A percentile compares a stretch with the other conserved stretches of the same genome.
Conservation (phyloP, 768 basidiomycete species). For the Daedaleopsis sinensis region DNA sequence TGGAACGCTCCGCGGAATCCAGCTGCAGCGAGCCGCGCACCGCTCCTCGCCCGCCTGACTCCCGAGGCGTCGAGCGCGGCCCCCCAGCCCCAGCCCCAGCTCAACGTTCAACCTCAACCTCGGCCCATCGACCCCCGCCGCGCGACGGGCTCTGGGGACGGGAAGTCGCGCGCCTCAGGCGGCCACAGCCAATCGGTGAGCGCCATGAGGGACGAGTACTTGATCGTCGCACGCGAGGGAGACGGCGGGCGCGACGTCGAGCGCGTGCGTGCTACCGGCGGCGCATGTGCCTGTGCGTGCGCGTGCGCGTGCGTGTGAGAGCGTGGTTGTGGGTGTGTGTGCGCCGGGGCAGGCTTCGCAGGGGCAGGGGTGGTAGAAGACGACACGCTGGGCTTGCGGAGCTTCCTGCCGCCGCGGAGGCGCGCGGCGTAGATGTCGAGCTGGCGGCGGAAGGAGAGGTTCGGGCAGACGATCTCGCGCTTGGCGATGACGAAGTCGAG, state of each 20-base stretch:
- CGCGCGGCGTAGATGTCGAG: constrained; percentile 41
- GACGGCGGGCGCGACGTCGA: background rate
- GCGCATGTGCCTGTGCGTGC: too few relatives aligned
- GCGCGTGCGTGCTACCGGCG: too few relatives aligned
- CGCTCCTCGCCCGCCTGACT: background rate
- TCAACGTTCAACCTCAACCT: too few relatives aligned
- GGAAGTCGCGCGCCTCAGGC: background rate
- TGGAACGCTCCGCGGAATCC: background rate
- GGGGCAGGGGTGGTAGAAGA: too few relatives aligned
- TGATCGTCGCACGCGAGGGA: constrained; percentile 4
- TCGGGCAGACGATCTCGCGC: constrained; percentile 66
- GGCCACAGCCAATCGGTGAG: background rate
- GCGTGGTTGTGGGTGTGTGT: too few relatives aligned
- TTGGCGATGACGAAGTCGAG: constrained; percentile 56
- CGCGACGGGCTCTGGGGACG: background rate
- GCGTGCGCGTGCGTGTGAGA: too few relatives aligned
- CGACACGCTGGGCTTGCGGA: background rate
- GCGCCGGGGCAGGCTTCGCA: too few relatives aligned
- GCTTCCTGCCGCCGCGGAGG: constrained; percentile 12
- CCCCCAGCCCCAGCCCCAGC: too few relatives aligned
- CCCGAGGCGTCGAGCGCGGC: too few relatives aligned
- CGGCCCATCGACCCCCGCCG: background rate
- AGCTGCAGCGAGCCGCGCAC: background rate
- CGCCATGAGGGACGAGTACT: background rate
- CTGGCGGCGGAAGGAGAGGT: constrained; percentile 67